Evolutionary conservation across 1,139 yeast species (phyloP).

Genomic region (Yamadazyma atlantica): DNA sequence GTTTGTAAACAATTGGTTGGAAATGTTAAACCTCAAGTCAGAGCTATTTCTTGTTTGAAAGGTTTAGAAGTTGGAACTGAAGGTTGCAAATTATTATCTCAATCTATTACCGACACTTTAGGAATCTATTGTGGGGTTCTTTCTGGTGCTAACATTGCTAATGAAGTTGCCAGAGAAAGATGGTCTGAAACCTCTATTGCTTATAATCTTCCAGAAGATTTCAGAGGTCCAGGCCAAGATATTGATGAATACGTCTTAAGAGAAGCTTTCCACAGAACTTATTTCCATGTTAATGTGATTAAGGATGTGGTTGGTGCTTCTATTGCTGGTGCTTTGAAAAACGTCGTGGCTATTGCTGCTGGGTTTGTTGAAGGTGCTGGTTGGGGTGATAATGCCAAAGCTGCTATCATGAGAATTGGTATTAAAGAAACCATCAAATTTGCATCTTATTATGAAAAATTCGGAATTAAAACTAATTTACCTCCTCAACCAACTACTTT

Average conservation of each 20-base stretch:
- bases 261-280: conserved; percentile 87
- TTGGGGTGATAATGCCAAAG: conserved; percentile 98
- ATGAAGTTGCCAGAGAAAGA: conserved; percentile 88
- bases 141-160: conserved; percentile 93
- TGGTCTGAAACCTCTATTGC: conserved; percentile 97
- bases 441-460: conserved; percentile 52
- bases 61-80: conserved; percentile 82
- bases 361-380: conserved; percentile 95
- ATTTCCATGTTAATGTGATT: conserved; percentile 89
- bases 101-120: conserved; percentile 69
- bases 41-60: conserved; percentile 92
- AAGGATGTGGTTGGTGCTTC: conserved; percentile 93
- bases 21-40: conserved; percentile 59
- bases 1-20: conserved; percentile 77
- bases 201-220: conserved; percentile 69
- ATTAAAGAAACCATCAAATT: conserved; percentile 73
- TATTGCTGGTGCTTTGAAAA: conserved; percentile 92
- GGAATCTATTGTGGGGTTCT: conserved; percentile 91
- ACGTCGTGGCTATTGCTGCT: conserved; percentile 89
- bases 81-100: conserved; percentile 79
- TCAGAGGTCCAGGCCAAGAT: conserved; percentile 70
- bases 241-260: conserved; percentile 68
- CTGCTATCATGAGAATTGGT: conserved; percentile 95
- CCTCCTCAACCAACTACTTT: conserved; percentile 77
- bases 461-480: conserved; percentile 68